Evolutionary conservation across 208 protist species (phyloP), one percentile per base, ranked within the genome.

Genomic region (Wallacemonas sp.): DNA sequence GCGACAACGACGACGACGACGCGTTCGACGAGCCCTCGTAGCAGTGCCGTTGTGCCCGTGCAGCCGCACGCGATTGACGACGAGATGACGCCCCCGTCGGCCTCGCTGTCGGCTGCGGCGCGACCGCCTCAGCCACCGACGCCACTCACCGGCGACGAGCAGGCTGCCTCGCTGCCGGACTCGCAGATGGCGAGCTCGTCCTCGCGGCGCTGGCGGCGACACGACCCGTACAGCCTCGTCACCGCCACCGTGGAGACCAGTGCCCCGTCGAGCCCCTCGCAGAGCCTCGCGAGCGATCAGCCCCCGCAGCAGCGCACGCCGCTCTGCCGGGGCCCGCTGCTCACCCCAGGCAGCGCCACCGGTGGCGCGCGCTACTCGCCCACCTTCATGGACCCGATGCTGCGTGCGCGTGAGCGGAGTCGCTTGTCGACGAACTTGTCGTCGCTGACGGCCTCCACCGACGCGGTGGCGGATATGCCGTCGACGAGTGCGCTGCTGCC

Each of bases 191-290:
- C 52, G 7, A n/a, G 5, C 48, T 41, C 52, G 4, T 3, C 31
- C 31, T 59, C 52, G 11, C 52, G 52, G 14, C 52, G 52, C 18
- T 59, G 52, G 52, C 31, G 52, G 5, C 26, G 52, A 4, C 7
- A 59, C 32, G 20, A 59, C 20, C 52, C 52, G 32, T 59, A 59
- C 52, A 59, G 20, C 31, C 7, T 59, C 12, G 10, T 23, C 14
- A 5, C 31, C 10, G 26, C 52, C 29, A 22, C 31, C 5, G 52
- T 59, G 11, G 52, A 59, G 31, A 59, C 52, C n/a, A 59, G 52
- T 29, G 52, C 52, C 4, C 52, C 52, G 8, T 59, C 52, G 20
- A 59, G 52, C 22, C 52, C 31, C n/a, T 33, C 52, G 52, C 52
- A n/a, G 32, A 59, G 52, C 32, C 52, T 59, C 3, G 10, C 26